Evolutionary conservation across 2,329 filamentous ascomycete species (phyloP), one percentile per base, ranked within the genome.

Genomic region (Lachnellula subtilissima): DNA sequence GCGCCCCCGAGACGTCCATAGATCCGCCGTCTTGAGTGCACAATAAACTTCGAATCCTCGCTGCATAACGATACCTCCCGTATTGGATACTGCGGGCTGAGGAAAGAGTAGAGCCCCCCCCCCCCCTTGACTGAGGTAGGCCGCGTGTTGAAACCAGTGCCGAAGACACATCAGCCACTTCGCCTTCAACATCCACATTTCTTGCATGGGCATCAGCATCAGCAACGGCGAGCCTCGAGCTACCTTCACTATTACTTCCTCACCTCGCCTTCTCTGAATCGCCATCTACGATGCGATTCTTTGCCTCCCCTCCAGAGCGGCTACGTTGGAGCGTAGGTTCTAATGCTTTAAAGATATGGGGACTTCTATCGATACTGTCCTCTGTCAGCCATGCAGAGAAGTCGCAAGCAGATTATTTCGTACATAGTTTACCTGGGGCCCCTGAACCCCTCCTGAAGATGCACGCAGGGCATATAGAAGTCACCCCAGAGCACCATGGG

Each of bases 391-490:
- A 57, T 67, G 79, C 74, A 65, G 74, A 76, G 36, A 84, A 83
- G 70, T 79, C 81, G 2, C 87, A 89, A 48, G 89, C 87, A 35
- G 92, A 99, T 72, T 99, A 97, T 74, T 97, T 87, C 75, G 88
- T 99, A 53, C 85, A 84, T 66, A 83, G 86, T 8, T 79, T 99
- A 19, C 94, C 94, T 5, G 94, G 95, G 35, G 85, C 89, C 54
- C 93, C 95, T 9, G 78, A 84, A 19, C 86, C 90, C 39, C 75
- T 91, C 59, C 60, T 96, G 69, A 97, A 96, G 79, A 97, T 97
- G 93, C 94, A 97, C 80, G 93, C 94, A 76, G 94, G 94, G 53
- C 94, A 99, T 76, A 87, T 99, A 72, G 92, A 97, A 74, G 81
- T 99, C 67, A 88, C 86, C 36, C 83, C 88, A 19, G 86, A 91